Evolutionary conservation across 345 rosid species (phyloP).

Genomic region (Pistacia integerrima): DNA sequence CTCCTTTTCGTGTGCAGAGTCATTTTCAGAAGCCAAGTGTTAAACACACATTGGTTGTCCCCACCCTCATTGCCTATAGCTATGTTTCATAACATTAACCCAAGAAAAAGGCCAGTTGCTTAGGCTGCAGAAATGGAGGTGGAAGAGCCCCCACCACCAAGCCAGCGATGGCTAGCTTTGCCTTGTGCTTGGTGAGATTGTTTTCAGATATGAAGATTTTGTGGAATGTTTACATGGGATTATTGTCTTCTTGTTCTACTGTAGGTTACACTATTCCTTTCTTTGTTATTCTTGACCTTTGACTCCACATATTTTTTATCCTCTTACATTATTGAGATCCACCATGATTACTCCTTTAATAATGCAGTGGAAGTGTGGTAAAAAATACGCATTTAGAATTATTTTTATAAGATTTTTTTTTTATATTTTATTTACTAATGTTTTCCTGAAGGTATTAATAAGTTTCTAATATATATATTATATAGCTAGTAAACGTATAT

Average conservation of each 20-base stretch:
- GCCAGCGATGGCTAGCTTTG: slow-evolving; percentile 11
- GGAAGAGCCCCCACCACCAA: slow-evolving; percentile 15
- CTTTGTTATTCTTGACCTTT: neutral
- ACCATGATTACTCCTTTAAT: neutral
- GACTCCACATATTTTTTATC: neutral
- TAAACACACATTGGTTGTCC: neutral
- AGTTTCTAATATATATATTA: no score
- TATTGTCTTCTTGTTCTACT: slow-evolving; percentile 7
- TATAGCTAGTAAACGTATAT: no score
- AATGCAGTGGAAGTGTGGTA: no score
- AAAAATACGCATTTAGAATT: no score
- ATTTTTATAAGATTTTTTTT: no score
- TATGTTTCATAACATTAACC: slow-evolving; percentile 10
- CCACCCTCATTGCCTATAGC: neutral
- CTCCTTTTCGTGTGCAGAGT: slow-evolving; percentile 19
- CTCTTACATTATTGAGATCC: neutral
- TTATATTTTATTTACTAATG: no score
- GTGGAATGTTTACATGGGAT: slow-evolving; percentile 27
- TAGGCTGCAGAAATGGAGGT: slow-evolving; percentile 18
- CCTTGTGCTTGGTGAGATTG: slow-evolving; percentile 24
- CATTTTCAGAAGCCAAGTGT: slow-evolving; percentile 25
- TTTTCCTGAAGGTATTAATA: no score
- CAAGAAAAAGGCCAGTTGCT: slow-evolving; percentile 21
- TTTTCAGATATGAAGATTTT: neutral
- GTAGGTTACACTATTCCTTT: neutral